phyloP scores from a whole-genome alignment of 176 grass and related monocot species.

The Ensete glaucum region DNA sequence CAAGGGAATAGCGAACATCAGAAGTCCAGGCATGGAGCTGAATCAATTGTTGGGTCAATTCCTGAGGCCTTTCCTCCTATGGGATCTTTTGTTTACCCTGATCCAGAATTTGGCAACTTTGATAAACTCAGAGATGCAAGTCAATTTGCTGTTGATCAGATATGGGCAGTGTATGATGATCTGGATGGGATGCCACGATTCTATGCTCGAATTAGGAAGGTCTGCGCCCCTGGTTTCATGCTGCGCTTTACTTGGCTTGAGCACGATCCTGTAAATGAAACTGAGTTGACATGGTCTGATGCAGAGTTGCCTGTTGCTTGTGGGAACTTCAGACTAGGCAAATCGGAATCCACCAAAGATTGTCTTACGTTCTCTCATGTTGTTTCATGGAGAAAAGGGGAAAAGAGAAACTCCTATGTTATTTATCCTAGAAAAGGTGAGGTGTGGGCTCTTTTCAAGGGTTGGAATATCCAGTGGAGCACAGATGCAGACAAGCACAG shows the following conservation, averaged over 20 bases:
- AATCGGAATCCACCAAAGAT: slow-evolving; percentile 27
- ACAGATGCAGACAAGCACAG: slow-evolving; percentile 28
- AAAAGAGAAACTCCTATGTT: slow-evolving; percentile 33
- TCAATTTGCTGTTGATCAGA: slow-evolving; percentile 47
- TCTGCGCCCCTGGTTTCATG: slow-evolving; percentile 36
- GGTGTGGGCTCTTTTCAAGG: slow-evolving; percentile 77
- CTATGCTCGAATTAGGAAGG: slow-evolving; percentile 59
- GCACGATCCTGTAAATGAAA: slow-evolving; percentile 34
- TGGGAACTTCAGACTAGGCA: slow-evolving; percentile 51
- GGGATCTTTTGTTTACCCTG: slow-evolving; percentile 27
- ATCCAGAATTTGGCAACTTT: slow-evolving; percentile 68
- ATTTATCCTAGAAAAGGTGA: slow-evolving; percentile 78
- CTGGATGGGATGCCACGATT: slow-evolving; percentile 58
- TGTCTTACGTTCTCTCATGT: slow-evolving; percentile 57
- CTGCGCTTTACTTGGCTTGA: slow-evolving; percentile 61
- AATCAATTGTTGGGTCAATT: slow-evolving; percentile 6
- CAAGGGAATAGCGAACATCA: neutral
- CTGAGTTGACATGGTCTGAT: slow-evolving; percentile 34
- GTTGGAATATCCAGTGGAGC: slow-evolving; percentile 59
- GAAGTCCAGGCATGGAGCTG: slow-evolving; percentile 11
- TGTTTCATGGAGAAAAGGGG: slow-evolving; percentile 34
- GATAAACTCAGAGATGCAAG: slow-evolving; percentile 36
- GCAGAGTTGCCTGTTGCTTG: slow-evolving; percentile 55
- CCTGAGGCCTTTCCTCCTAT: neutral
- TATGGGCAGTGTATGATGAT: slow-evolving; percentile 67